phyloP scores from a whole-genome alignment of 176 grass and related monocot genomes.

The Zizania latifolia region DNA sequence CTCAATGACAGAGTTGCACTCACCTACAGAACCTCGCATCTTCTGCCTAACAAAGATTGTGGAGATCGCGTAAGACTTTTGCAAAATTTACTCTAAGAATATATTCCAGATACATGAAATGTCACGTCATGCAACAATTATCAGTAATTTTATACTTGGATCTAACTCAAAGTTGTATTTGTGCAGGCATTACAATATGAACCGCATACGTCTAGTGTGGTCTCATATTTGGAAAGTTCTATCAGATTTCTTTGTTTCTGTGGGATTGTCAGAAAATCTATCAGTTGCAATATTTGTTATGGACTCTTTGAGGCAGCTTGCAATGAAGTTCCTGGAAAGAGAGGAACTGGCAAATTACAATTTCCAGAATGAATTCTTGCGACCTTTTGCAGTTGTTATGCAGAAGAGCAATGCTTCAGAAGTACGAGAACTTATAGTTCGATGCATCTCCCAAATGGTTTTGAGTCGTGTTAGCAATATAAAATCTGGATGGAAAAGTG shows the following conservation, averaged over 20 bases:
- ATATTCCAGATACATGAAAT: constrained; percentile 18
- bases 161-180: constrained; percentile 27
- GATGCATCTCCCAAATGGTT: constrained; percentile 96
- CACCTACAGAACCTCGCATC: constrained; percentile 90
- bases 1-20: constrained; percentile 81
- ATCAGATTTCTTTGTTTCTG: constrained; percentile 91
- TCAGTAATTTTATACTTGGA: neutral
- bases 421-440: constrained; percentile 86
- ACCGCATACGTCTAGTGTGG: constrained; percentile 91
- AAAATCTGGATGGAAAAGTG: constrained; percentile 98
- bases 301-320: constrained; percentile 92
- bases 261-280: constrained; percentile 84
- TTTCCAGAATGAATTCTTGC: constrained; percentile 97
- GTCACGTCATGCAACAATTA: neutral
- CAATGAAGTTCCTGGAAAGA: constrained; percentile 97
- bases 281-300: constrained; percentile 99
- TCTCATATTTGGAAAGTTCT: constrained; percentile 94
- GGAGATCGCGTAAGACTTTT: constrained; percentile 92
- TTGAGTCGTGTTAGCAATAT: constrained; percentile 93
- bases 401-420: constrained; percentile 88
- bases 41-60: constrained; percentile 99
- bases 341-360: constrained; percentile 98
- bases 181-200: constrained; percentile 99
- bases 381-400: constrained; percentile 95
- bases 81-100: constrained; percentile 17